A percentile compares a stretch with the other conserved stretches of the same genome.
Evolutionary conservation across 257 asterid genomes (phyloP).

Genomic region (Jaltomata sinuosa): DNA sequence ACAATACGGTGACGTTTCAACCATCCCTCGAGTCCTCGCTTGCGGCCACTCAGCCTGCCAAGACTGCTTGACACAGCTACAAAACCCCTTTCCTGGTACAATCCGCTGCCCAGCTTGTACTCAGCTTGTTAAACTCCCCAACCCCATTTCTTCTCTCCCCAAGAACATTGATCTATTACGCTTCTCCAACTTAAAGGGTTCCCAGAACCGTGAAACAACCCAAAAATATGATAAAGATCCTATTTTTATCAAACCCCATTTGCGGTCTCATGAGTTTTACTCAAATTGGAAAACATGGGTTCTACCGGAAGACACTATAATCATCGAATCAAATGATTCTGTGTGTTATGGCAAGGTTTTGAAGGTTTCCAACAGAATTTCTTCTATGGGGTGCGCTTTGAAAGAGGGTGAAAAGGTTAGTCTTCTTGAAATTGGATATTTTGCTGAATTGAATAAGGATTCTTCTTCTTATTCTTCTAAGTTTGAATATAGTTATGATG

Average conservation of each 20-base stretch:
- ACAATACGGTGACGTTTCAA: conserved; percentile 42
- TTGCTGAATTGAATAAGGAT: conserved; percentile 14
- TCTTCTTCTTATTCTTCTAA: neutral
- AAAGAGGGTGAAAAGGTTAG: conserved; percentile 43
- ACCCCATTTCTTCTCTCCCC: conserved; percentile 52
- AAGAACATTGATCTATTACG: conserved; percentile 89
- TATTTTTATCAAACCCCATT: conserved; percentile 14
- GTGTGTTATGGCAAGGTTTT: conserved; percentile 19
- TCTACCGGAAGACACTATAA: conserved; percentile 37
- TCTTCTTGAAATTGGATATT: conserved; percentile 46
- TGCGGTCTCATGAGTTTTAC: conserved; percentile 58
- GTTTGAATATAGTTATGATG: conserved; percentile 40
- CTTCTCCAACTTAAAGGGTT: conserved; percentile 23
- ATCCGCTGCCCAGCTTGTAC: conserved; percentile 83
- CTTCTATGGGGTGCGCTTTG: conserved; percentile 22
- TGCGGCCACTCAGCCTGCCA: conserved; percentile 93
- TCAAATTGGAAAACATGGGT: conserved; percentile 67
- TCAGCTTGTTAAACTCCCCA: conserved; percentile 53
- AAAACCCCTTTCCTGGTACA: conserved; percentile 59
- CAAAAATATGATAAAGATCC: conserved; percentile 10
- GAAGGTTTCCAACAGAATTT: neutral
- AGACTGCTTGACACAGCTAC: conserved; percentile 61
- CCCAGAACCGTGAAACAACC: conserved; percentile 5
- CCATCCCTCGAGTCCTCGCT: conserved; percentile 72
- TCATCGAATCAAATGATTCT: conserved; percentile 13